Base-by-base conservation (phyloP, 2,329 filamentous ascomycete species). In the Coniochaeta sp. region DNA sequence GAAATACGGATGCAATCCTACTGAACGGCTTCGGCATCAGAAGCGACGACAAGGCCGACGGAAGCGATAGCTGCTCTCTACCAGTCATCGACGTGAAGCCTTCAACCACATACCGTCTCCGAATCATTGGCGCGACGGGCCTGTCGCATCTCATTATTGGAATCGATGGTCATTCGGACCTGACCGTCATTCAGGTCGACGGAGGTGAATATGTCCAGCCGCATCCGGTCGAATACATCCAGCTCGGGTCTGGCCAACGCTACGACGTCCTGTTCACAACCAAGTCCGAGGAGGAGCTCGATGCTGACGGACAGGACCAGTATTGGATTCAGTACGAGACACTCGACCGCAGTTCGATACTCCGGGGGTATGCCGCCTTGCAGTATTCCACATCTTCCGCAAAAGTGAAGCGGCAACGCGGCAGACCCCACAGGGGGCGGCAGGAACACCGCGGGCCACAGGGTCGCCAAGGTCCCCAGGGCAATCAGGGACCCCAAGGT, bases 151-250 rank as follows among this genome's bases (percentile, higher is more conserved):
- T 77, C 3, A 72, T 74, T 1, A 57, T 83, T 3, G 80, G 69
- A 0, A 75, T 87, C 35, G 79, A 85, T 54, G 74, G 63, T 6
- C 83, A 87, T 57, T 59, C 69, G 1, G 66, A 76, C 9, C 61
- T 86, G 33, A 74, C 72, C 0, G 70, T 88, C 51, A 81, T 87
- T 51, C 77, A 79, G 52, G 82, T 78, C 0, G 84, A 87, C 56
- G 78, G 77, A 54, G 76, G 74, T 13, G 66, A 68, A 14, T 82
- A 81, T 61, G 81, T 77, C 3, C 68, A 74, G 58, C 74, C 76
- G 0, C 66, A 71, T 16, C 57, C 58, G 0, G 73, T 73, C 1
- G 65, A 71, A 20, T 72, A 76, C 55, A 68, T 86, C 50, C 81
- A 85, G 57, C 58, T 85, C 5, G 74, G 71, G 7, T 66, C 71